phyloP scores from a whole-genome alignment of 495 filamentous ascomycete genomes.

The Daldinia concentrica region DNA sequence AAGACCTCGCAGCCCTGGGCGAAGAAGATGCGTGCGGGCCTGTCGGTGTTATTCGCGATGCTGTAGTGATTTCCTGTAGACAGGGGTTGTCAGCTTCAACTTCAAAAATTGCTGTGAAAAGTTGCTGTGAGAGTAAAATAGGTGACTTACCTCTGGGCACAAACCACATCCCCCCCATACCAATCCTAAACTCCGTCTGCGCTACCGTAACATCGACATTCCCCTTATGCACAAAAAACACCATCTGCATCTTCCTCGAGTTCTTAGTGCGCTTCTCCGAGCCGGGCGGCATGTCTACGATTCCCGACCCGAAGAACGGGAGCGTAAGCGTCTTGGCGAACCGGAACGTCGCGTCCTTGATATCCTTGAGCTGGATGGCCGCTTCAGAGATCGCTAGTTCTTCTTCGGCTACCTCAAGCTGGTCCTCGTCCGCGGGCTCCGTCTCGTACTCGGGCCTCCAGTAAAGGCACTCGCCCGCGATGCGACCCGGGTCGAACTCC shows the following conservation, averaged over 20 bases:
- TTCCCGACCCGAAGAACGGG: conserved; percentile 85
- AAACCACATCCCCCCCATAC: conserved; percentile 88
- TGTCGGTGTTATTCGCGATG: conserved; percentile 75
- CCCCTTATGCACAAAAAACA: conserved; percentile 86
- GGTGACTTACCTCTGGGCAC: conserved; percentile 80
- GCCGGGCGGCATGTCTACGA: conserved; percentile 86
- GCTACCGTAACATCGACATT: conserved; percentile 79
- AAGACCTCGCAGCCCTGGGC: conserved; percentile 76
- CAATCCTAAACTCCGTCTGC: conserved; percentile 82
- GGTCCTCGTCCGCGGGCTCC: conserved; percentile 52
- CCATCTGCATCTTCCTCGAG: conserved; percentile 91
- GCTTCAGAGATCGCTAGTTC: conserved; percentile 78
- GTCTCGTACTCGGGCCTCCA: conserved; percentile 60
- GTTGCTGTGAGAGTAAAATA: no score
- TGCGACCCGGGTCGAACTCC: conserved; percentile 57
- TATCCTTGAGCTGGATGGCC: conserved; percentile 77
- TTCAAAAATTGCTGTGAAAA: no score
- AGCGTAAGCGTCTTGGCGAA: conserved; percentile 87
- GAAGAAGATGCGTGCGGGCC: conserved; percentile 81
- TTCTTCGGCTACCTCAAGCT: conserved; percentile 63
- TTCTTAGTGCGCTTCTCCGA: conserved; percentile 89
- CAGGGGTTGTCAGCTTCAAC: conserved; percentile 18
- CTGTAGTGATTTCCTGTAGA: conserved; percentile 81
- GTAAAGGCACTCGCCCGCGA: conserved; percentile 55
- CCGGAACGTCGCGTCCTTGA: conserved; percentile 77